Conservation (phyloP, 805 yeast genomes). For the Hermanozyma aechmeae region DNA sequence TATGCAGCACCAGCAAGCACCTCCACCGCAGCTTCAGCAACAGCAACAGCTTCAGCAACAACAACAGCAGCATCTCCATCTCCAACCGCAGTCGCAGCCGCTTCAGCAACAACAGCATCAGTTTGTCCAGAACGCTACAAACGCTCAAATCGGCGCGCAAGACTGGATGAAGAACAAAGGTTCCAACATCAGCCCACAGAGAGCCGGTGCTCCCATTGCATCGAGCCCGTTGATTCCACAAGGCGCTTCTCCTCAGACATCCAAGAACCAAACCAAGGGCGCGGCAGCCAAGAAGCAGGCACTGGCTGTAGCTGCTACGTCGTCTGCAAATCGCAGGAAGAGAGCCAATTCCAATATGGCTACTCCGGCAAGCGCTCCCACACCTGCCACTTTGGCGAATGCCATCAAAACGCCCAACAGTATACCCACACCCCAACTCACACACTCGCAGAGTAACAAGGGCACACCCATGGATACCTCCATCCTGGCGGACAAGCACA, state of each 20-base stretch:
- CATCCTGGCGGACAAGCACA: no score
- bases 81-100: not conserved
- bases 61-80: slow-evolving; percentile 3
- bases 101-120: slow-evolving; percentile 7
- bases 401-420: slow-evolving; percentile 36
- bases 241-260: slow-evolving; percentile 4
- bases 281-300: slow-evolving; percentile 1
- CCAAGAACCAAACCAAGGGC: slow-evolving; percentile 16
- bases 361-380: slow-evolving; percentile 23
- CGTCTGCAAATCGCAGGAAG: slow-evolving; percentile 4
- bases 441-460: slow-evolving; percentile 26
- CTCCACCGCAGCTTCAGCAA: no score
- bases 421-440: slow-evolving; percentile 33
- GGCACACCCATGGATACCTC: slow-evolving; percentile 33
- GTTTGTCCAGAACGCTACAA: slow-evolving; percentile 2
- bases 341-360: slow-evolving; percentile 14
- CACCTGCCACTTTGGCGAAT: slow-evolving; percentile 29
- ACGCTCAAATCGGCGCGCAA: no score
- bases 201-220: slow-evolving; percentile 1
- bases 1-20: no score
- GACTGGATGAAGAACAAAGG: no score
- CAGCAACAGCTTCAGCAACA: slow-evolving; percentile 4
- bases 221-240: slow-evolving; percentile 8
- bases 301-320: not conserved
- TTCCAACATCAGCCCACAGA: not conserved